Base-by-base conservation (phyloP, 2,329 filamentous ascomycete species). In the Myrmaecium sp. region DNA sequence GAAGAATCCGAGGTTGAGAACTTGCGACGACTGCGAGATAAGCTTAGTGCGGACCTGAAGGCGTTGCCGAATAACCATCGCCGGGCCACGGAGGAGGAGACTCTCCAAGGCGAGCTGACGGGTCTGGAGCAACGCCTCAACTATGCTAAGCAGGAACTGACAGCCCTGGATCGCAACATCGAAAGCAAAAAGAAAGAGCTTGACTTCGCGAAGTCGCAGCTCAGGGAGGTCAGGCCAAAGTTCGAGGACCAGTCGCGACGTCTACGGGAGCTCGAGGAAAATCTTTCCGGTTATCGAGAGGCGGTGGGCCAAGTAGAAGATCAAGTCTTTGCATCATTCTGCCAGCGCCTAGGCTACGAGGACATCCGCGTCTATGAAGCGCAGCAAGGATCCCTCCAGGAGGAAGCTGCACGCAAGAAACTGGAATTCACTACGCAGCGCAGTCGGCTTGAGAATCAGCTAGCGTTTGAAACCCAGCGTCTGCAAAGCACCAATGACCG, bases 351-450 rank as follows among this genome's bases (percentile, higher is more conserved):
- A 12, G 82, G 84, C 1, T 95, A 93, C 48, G 64, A 69, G 31
- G 76, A 91, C 42, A 91, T 98, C 36, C 79, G 86, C 31, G 79
- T 82, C 31, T 98, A 95, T 43, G 83, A 95, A 47, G 77, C 77
- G 14, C 84, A 91, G 38, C 89, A 95, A 53, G 86, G 89, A 25
- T 83, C 78, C 21, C 60, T 92, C 25, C 84, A 95, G 51, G 81
- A 93, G 48, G 82, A 95, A 47, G 79, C 80, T 23, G 74, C 75
- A 1, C 74, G 89, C 51, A 84, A 84, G 58, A 81, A 81, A 35
- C 73, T 79, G 28, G 74, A 84, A 37, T 95, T 93, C 41, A 78
- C 76, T 30, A 73, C 77, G 4, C 89, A 98, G 47, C 66, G 64
- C 38, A 70, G 63, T 33, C 63, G 58, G 27, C 59, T 76, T 24